Percentiles rank a stretch among this genome's conserved stretches.
Evolutionary conservation across 768 basidiomycete species (phyloP).

Genomic region (Lactarius indigo): DNA sequence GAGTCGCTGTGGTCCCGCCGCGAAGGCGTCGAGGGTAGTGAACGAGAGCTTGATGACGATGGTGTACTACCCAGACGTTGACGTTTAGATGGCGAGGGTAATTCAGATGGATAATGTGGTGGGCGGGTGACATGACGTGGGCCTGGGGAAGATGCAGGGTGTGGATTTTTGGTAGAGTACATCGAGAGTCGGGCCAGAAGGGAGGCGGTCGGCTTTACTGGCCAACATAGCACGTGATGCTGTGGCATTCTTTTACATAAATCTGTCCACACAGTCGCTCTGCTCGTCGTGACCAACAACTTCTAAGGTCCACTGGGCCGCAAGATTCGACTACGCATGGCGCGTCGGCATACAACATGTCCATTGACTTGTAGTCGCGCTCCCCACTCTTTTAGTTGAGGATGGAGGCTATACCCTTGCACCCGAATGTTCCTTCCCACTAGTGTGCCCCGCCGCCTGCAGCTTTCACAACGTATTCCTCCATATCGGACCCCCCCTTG

Average conservation of each 20-base stretch:
- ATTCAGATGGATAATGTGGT: conserved; percentile 26
- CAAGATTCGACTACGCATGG: neutral
- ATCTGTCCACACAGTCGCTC: neutral
- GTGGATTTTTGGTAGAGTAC: conserved; percentile 30
- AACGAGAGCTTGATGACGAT: conserved; percentile 34
- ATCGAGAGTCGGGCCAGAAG: conserved; percentile 10
- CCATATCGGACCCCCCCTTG: no score
- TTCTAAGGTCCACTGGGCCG: no score
- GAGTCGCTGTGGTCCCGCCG: conserved; percentile 27
- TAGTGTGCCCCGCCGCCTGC: no score
- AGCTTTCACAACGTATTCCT: no score
- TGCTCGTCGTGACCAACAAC: no score
- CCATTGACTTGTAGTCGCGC: no score
- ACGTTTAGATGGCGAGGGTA: conserved; percentile 46
- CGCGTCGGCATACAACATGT: neutral
- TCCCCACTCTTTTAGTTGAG: no score
- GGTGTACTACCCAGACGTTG: conserved; percentile 46
- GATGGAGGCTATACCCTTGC: neutral
- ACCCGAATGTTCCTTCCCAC: no score
- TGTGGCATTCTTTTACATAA: neutral
- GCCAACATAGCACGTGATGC: neutral
- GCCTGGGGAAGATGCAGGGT: conserved; percentile 51
- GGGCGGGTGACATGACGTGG: conserved; percentile 30
- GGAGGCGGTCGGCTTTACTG: neutral
- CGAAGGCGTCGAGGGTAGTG: conserved; percentile 25